Percentiles rank a stretch among this genome's conserved stretches.
Conservation (phyloP, 441 rosid species). For the Erodium moschatum region DNA sequence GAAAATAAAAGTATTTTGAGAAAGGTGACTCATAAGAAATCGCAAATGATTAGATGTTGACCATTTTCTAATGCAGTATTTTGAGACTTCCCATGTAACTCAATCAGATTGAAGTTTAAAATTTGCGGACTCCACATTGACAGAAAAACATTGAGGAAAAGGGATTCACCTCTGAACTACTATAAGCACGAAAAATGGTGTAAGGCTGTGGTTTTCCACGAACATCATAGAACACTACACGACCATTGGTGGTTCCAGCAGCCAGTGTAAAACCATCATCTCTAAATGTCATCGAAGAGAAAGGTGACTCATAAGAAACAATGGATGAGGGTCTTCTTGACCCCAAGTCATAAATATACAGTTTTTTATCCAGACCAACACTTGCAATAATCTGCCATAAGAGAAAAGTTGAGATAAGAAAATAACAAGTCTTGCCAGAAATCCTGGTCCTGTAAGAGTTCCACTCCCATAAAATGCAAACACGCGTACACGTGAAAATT, state of each 20-base stretch:
- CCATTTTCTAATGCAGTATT: not conserved
- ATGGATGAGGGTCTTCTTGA: constrained; percentile 68
- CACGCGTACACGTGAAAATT: not conserved
- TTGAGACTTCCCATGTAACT: not conserved
- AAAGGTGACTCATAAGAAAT: too few relatives aligned
- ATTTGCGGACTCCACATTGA: not conserved
- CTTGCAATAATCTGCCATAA: constrained; percentile 71
- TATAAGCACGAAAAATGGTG: constrained; percentile 76
- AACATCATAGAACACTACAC: constrained; percentile 83
- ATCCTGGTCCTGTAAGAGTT: constrained; percentile 8
- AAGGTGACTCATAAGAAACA: constrained; percentile 77
- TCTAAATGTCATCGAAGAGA: constrained; percentile 86
- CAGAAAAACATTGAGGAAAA: constrained; percentile 15
- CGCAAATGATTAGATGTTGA: too few relatives aligned
- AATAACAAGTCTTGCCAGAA: constrained; percentile 14
- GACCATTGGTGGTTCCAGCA: constrained; percentile 88
- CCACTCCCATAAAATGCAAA: constrained; percentile 10
- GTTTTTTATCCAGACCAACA: constrained; percentile 90
- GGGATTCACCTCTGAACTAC: constrained; percentile 67
- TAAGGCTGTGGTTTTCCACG: constrained; percentile 87
- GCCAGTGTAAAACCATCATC: constrained; percentile 88
- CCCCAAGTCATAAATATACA: constrained; percentile 81
- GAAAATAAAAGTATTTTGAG: not conserved
- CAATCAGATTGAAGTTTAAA: not conserved
- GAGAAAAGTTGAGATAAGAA: constrained; percentile 18